Evolutionary conservation across 2,329 filamentous ascomycete genomes (phyloP), one percentile per base, ranked within the genome.

Genomic region (Neobulgaria alba): DNA sequence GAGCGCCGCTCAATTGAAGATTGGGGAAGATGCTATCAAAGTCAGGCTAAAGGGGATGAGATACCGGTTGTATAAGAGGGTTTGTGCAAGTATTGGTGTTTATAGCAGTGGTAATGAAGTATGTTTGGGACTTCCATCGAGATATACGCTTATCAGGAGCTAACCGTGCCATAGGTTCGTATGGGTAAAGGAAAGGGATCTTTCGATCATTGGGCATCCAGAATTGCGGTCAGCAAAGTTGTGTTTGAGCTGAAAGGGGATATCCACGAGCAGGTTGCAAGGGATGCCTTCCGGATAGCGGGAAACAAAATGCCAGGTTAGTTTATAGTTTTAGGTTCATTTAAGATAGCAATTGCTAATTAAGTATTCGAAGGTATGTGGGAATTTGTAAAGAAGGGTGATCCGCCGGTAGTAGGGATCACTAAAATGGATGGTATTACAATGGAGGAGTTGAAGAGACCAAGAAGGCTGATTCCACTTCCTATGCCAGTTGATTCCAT

Each of bases 131-230:
- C 23, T 7, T 15, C 10, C 9, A 14, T 29, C 17, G n/a, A 17
- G 17, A 17, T 18, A 36, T 15, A 23, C 12, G 4, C 14, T 32
- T 37, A 38, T 18, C 18, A 12, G 18, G 26, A 23, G 31, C 43
- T 52, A 45, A 53, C 21, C 19, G 16, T 23, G 40, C 39, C 34
- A 5, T 50, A 82, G 78, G 83, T 87, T 63, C 83, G 92, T 75
- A 98, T 98, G 93, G 92, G 92, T 63, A 98, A 96, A 67, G 92
- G 92, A 66, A 98, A 98, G 63, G 92, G 92, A 54, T 85, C 82
- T 48, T 96, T 98, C 60, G 92, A 98, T 62, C 86, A 94, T 60
- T 98, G 92, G 92, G 88, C 90, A 3, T 78, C 84, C 16, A 79
- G 90, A 63, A 80, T 96, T 52, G 79, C 87, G 7, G 86, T 96